These are phyloP conservation scores for Miscanthus lutarioriparius DNA, from an alignment of 176 grass and related monocot genomes.

Conservation along the genomic window DNA sequence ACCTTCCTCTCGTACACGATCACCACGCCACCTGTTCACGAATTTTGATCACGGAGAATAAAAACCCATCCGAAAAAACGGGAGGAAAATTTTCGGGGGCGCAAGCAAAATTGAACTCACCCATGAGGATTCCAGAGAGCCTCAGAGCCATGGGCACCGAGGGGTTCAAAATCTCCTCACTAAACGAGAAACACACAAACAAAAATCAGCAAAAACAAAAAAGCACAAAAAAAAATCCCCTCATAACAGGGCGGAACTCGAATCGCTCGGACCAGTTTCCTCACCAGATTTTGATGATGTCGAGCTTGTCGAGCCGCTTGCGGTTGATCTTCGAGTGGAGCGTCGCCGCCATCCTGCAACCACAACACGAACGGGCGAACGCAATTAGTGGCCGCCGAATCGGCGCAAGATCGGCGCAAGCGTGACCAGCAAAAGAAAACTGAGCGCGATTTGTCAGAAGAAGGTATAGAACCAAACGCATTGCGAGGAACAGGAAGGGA, in stretches of 20 bases:
- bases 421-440: not conserved
- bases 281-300: conserved; percentile 96
- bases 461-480: not conserved
- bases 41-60: not conserved
- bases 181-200: conserved; percentile 21
- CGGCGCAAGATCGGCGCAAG: not conserved
- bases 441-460: not conserved
- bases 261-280: not conserved
- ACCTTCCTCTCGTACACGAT: conserved; percentile 97
- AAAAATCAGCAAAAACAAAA: not conserved
- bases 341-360: conserved; percentile 87
- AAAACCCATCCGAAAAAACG: conserved; percentile 11
- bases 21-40: conserved; percentile 76
- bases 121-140: conserved; percentile 96
- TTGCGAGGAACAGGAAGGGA: not conserved
- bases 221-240: not conserved
- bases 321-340: conserved; percentile 83
- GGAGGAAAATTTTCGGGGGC: not conserved
- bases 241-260: not conserved
- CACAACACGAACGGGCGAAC: not conserved
- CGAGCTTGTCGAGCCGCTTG: conserved; percentile 76
- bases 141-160: conserved; percentile 92
- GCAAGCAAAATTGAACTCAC: conserved; percentile 22
- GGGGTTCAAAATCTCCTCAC: conserved; percentile 93
- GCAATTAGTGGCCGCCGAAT: not conserved